These are phyloP conservation scores for Yarrowia sp. DNA, from an alignment of 805 yeast genomes.

Conservation along the genomic window DNA sequence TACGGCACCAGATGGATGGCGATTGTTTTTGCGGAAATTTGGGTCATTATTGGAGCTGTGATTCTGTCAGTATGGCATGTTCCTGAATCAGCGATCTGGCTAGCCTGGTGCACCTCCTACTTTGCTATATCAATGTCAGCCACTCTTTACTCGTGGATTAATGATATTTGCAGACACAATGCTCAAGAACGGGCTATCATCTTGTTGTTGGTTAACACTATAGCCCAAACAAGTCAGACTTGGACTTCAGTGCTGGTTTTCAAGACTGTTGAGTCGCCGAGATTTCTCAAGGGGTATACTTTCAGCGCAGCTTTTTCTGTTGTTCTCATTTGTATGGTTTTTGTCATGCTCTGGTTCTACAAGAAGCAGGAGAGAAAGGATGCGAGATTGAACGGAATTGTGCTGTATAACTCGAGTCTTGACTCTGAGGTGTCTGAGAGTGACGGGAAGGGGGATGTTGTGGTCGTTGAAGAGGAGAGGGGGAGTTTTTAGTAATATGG, in stretches of 20 bases:
- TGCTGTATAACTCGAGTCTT: conserved; percentile 1
- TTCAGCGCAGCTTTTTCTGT: conserved; percentile 44
- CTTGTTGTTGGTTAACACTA: conserved; percentile 58
- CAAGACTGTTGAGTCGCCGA: conserved; percentile 48
- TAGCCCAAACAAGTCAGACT: conserved; percentile 63
- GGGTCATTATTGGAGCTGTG: conserved; percentile 60
- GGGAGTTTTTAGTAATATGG: neutral
- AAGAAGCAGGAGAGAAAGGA: conserved; percentile 58
- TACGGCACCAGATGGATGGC: conserved; percentile 57
- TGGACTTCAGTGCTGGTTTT: conserved; percentile 60
- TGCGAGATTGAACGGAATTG: conserved; percentile 58
- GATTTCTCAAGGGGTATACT: conserved; percentile 45
- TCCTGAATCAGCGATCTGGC: conserved; percentile 63
- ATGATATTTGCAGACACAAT: conserved; percentile 63
- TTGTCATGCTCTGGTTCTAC: conserved; percentile 56
- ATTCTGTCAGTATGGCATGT: conserved; percentile 64
- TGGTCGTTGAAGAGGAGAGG: neutral
- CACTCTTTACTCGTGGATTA: conserved; percentile 64
- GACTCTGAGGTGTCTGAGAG: neutral
- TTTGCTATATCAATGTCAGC: conserved; percentile 69
- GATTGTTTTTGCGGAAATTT: conserved; percentile 58
- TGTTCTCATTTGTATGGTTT: conserved; percentile 42
- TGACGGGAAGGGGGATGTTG: neutral
- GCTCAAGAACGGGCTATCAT: conserved; percentile 60
- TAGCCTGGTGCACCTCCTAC: conserved; percentile 63